Conservation (phyloP, 768 basidiomycete genomes). For the Cytidiella melzeri region DNA sequence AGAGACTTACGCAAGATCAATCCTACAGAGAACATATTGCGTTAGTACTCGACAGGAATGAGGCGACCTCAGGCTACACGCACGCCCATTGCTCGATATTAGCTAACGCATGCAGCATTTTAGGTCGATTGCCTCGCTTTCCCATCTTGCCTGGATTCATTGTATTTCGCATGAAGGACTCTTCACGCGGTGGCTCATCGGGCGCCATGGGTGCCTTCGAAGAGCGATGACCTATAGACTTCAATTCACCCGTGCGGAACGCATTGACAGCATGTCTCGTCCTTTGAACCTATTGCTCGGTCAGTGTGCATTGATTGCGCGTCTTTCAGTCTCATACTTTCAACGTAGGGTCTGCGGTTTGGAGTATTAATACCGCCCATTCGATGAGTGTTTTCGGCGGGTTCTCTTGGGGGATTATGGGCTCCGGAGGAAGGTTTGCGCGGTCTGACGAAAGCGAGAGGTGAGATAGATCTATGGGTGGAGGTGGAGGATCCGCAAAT, state of each 20-base stretch:
- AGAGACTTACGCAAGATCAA: conserved; percentile 61
- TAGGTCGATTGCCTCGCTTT: conserved; percentile 56
- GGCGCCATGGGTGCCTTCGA: conserved; percentile 47
- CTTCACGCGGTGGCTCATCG: conserved; percentile 58
- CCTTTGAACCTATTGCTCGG: conserved; percentile 50
- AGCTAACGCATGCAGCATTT: conserved; percentile 77
- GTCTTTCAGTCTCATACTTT: conserved; percentile 35
- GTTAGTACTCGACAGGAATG: background rate
- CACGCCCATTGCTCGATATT: conserved; percentile 89
- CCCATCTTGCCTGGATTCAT: conserved; percentile 56
- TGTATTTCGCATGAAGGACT: conserved; percentile 39
- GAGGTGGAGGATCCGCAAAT: conserved; percentile 63
- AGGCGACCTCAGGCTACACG: conserved; percentile 28
- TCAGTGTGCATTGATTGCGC: background rate
- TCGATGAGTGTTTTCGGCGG: conserved; percentile 66
- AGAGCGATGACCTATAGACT: conserved; percentile 53
- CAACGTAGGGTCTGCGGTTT: conserved; percentile 61
- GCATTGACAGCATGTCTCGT: conserved; percentile 64
- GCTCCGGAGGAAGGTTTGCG: conserved; percentile 27
- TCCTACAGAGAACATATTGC: conserved; percentile 30
- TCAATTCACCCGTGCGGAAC: conserved; percentile 63
- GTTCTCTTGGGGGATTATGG: conserved; percentile 39
- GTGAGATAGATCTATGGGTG: conserved; percentile 21
- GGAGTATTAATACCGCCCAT: conserved; percentile 75
- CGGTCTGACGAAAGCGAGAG: conserved; percentile 14